Percentiles rank a stretch among this genome's conserved stretches.
Conservation (phyloP, 1,284 basidiomycete species). For the Megacollybia platyphylla region DNA sequence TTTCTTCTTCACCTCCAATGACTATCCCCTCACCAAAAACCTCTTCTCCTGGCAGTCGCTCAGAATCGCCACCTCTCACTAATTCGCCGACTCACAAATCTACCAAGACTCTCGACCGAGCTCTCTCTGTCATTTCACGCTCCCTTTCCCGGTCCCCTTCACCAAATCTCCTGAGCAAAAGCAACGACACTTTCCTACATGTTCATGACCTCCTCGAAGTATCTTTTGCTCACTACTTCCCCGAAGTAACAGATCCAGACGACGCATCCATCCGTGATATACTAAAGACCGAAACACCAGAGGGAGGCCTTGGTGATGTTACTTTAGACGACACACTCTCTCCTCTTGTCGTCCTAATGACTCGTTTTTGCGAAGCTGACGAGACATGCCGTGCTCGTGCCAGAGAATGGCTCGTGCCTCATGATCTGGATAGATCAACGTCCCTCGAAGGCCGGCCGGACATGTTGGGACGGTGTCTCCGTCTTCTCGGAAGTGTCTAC, state of each 20-base stretch:
- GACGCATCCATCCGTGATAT: constrained; percentile 41
- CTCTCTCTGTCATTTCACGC: constrained; percentile 43
- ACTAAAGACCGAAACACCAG: constrained; percentile 25
- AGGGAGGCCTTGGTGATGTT: constrained; percentile 18
- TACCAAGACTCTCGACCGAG: constrained; percentile 45
- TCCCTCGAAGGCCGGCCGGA: constrained; percentile 64
- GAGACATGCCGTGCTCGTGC: constrained; percentile 41
- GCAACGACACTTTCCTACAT: constrained; percentile 41
- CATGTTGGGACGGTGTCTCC: constrained; percentile 65
- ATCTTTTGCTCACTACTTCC: constrained; percentile 53
- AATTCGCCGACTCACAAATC: constrained; percentile 23
- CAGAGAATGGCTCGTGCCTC: constrained; percentile 57
- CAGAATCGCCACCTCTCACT: constrained; percentile 20
- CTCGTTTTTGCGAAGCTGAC: constrained; percentile 54
- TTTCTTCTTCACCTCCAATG: not conserved
- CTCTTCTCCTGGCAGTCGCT: constrained; percentile 17
- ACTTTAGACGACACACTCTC: constrained; percentile 49
- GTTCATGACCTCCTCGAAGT: constrained; percentile 55
- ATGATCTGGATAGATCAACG: constrained; percentile 64
- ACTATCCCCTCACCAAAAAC: constrained; percentile 12
- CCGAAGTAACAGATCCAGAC: constrained; percentile 49
- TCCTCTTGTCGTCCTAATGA: constrained; percentile 26
- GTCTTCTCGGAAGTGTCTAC: constrained; percentile 66
- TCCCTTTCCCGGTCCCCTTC: constrained; percentile 44
- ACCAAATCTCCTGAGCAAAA: constrained; percentile 21